Conservation (phyloP, 2,329 filamentous ascomycete genomes). For the Phyllosticta ampelicida region DNA sequence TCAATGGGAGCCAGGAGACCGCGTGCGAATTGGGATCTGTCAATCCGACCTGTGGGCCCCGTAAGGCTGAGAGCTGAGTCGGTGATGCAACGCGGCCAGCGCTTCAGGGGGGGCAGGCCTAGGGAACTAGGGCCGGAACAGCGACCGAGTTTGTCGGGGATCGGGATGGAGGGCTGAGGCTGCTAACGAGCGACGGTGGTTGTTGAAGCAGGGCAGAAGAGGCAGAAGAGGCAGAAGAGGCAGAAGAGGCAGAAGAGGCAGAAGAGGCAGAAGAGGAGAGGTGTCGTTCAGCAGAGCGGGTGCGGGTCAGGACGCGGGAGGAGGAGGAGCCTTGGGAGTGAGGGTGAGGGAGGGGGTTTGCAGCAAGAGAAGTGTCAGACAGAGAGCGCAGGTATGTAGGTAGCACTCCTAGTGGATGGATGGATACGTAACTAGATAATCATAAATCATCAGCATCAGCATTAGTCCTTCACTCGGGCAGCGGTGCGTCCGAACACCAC, state of each 20-base stretch:
- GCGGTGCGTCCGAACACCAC: background rate
- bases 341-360: too few species aligned
- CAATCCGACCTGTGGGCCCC: constrained; percentile 7
- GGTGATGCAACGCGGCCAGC: constrained; percentile 11
- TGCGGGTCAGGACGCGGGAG: too few species aligned
- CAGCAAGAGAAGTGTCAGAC: background rate
- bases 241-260: background rate
- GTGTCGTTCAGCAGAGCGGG: background rate
- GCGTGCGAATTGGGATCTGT: constrained; percentile 10
- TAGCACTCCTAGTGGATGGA: too few species aligned
- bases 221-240: background rate
- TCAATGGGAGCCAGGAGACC: constrained; percentile 9
- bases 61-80: constrained; percentile 15
- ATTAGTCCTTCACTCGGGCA: background rate
- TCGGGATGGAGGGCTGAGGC: constrained; percentile 10
- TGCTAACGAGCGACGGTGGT: constrained; percentile 1
- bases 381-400: background rate
- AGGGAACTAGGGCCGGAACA: constrained; percentile 7
- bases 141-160: constrained; percentile 10
- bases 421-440: background rate
- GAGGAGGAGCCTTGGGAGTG: too few species aligned
- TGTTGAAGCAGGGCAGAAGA: background rate
- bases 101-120: constrained; percentile 9
- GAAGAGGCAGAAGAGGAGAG: background rate
- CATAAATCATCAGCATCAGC: background rate